Percentiles rank a stretch among this genome's conserved stretches.
Evolutionary conservation across 202 grass and related monocot species (phyloP).

Genomic region (Eragrostis tef): DNA sequence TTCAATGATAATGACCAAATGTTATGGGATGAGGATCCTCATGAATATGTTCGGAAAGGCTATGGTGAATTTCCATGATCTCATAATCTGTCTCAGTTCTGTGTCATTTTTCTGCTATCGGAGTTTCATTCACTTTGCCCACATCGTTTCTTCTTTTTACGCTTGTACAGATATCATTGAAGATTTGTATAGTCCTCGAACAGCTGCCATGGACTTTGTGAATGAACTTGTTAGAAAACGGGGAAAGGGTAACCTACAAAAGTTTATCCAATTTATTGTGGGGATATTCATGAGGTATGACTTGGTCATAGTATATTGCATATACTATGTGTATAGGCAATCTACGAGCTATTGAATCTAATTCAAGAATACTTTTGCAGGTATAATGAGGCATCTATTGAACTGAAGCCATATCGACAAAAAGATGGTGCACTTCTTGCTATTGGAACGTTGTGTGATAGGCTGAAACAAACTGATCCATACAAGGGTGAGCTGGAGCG

Average conservation of each 20-base stretch:
- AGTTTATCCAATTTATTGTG: conserved; percentile 82
- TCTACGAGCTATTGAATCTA: conserved; percentile 34
- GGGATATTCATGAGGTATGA: conserved; percentile 70
- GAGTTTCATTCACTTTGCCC: conserved; percentile 6
- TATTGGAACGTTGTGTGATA: conserved; percentile 93
- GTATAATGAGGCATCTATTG: conserved; percentile 71
- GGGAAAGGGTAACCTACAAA: conserved; percentile 73
- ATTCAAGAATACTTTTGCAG: conserved; percentile 54
- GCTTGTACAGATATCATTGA: conserved; percentile 73
- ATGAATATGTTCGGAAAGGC: conserved; percentile 92
- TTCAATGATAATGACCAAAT: conserved; percentile 89
- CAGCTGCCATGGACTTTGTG: conserved; percentile 86
- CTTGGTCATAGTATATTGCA: background rate
- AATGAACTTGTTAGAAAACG: conserved; percentile 81
- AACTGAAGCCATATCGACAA: conserved; percentile 77
- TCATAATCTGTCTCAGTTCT: conserved; percentile 9
- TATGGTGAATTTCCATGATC: conserved; percentile 64
- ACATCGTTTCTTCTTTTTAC: conserved; percentile 6
- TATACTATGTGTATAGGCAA: conserved; percentile 24
- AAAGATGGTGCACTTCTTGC: conserved; percentile 98
- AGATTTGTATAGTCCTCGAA: conserved; percentile 80
- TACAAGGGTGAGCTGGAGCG: conserved; percentile 68
- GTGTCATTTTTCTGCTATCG: background rate
- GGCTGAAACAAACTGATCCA: conserved; percentile 88
- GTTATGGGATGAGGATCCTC: conserved; percentile 89